Evolutionary conservation across 169 alveolate genomes (phyloP).

Genomic region (Babesia bigemina): DNA sequence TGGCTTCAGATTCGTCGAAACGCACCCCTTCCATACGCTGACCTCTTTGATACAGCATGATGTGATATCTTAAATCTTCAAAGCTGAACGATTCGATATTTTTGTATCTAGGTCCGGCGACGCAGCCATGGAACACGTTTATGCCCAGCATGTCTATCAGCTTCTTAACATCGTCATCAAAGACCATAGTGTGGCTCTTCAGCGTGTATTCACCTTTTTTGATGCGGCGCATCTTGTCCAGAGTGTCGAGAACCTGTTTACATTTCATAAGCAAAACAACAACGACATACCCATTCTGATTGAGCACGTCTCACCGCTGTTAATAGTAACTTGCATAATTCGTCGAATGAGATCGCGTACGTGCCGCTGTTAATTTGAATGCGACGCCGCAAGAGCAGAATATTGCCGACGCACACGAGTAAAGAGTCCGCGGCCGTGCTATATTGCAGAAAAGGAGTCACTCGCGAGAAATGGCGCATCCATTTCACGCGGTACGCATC

Average conservation of each 20-base stretch:
- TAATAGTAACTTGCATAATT: conserved; percentile 5
- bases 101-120: conserved; percentile 47
- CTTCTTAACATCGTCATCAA: conserved; percentile 40
- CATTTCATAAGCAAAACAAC: neutral
- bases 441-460: conserved; percentile 48
- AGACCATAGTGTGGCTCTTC: conserved; percentile 8
- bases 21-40: conserved; percentile 24
- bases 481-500: conserved; percentile 32
- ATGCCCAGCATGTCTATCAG: conserved; percentile 19
- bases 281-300: conserved; percentile 56
- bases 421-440: conserved; percentile 44
- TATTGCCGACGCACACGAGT: conserved; percentile 37
- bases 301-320: conserved; percentile 28
- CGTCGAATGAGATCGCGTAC: conserved; percentile 9
- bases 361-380: conserved; percentile 26
- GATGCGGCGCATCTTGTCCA: conserved; percentile 23
- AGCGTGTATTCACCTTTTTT: conserved; percentile 12
- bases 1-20: conserved; percentile 15
- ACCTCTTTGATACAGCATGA: conserved; percentile 18
- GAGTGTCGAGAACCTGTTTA: conserved; percentile 27
- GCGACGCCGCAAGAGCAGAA: conserved; percentile 45
- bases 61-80: conserved; percentile 33
- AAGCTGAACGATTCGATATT: conserved; percentile 24
- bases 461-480: conserved; percentile 25
- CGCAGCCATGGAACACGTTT: conserved; percentile 53